Evolutionary conservation across 129 eudicot species (phyloP), one percentile per base, ranked within the genome.

Genomic region (Lonicera japonica): DNA sequence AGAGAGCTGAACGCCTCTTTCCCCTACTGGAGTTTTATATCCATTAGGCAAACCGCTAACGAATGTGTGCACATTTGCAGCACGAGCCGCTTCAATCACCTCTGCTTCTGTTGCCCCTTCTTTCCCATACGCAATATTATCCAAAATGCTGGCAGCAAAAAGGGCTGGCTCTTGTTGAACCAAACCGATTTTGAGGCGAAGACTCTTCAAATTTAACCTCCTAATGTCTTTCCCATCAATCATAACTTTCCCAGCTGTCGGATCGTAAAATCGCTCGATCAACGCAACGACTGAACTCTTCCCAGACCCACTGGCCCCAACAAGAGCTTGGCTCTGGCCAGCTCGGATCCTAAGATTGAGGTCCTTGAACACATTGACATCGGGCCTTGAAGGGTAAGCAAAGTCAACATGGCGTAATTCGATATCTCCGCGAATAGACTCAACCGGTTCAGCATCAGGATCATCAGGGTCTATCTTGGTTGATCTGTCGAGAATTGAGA

Each of bases 291-390:
- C 86, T 0, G 96, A 84, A 69, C 98, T 92, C 84, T 91, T 91
- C 1, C 97, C 97, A 0, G 90, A 91, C 39, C 97, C 97, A 41
- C 97, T 91, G 2, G 97, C 90, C 51, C 98, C 98, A 18, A 92
- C 98, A 0, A 92, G 88, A 8, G 96, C 96, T 68, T 92, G 98
- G 83, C 98, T 92, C 53, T 82, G 95, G 29, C 98, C 98, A 0
- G 98, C 95, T 15, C 96, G 82, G 74, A 92, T 87, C 56, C 98
- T 77, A 14, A 92, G 91, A 80, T 71, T 84, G 21, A 92, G 64
- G 64, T 92, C 96, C 76, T 92, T 87, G 60, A 92, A 87, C 20
- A 92, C 77, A 18, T 69, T 66, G 14, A 87, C 86, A 60, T 91
- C 97, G 0, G 96, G 95, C 4, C 97, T 75, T 9, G 98, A 84